Conservation (phyloP, 495 filamentous ascomycete genomes). For the Aspergillus sclerotiicarbonarius region DNA sequence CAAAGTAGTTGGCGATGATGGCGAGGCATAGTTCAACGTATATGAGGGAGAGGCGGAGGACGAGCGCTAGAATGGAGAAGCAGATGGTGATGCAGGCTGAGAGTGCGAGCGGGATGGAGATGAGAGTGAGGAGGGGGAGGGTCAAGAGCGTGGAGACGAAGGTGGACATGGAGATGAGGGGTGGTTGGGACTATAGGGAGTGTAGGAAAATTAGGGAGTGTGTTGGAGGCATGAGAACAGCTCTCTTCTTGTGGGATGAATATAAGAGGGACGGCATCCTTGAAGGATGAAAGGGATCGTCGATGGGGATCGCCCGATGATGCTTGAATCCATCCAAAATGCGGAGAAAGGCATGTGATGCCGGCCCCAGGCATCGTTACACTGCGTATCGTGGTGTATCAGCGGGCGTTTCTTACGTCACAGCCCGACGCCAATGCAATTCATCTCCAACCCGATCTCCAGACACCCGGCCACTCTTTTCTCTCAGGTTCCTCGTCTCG, state of each 20-base stretch:
- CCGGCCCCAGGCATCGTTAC: conserved; percentile 16
- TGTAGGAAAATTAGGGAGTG: neutral
- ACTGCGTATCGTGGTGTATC: neutral
- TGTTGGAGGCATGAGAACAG: neutral
- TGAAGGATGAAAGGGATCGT: no score
- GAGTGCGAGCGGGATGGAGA: conserved; percentile 66
- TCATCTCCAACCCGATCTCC: neutral
- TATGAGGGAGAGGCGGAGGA: conserved; percentile 62
- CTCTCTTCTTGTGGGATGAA: neutral
- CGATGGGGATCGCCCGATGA: neutral
- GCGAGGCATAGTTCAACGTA: conserved; percentile 67
- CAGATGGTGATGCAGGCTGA: conserved; percentile 68
- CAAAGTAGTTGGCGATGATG: conserved; percentile 57
- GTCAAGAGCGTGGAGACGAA: conserved; percentile 50
- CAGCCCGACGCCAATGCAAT: neutral
- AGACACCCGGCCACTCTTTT: neutral
- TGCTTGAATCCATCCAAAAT: conserved; percentile 12
- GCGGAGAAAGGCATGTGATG: conserved; percentile 37
- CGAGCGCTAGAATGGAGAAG: conserved; percentile 62
- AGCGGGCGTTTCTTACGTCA: conserved; percentile 14
- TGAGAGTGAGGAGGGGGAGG: conserved; percentile 60
- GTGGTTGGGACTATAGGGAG: neutral
- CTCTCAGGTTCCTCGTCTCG: neutral
- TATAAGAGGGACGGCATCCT: neutral
- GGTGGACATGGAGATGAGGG: conserved; percentile 38